Evolutionary conservation across 352 stramenopile genomes (phyloP).

Genomic region (Stramenopiles sp.): DNA sequence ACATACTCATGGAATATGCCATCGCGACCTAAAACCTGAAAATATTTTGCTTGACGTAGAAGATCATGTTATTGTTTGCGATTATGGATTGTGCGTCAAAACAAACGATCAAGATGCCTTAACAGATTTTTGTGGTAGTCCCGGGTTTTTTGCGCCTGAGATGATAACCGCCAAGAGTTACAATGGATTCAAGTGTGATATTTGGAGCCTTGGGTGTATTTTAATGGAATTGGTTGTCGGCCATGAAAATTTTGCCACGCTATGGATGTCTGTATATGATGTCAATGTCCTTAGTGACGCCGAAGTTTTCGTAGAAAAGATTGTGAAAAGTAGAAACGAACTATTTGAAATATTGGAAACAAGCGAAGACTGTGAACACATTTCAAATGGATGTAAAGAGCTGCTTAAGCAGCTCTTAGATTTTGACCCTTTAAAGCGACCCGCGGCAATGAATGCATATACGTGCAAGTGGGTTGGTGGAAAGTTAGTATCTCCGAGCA

Average conservation of each 20-base stretch:
- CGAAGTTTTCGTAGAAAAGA: not conserved
- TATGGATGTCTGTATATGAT: constrained; percentile 8
- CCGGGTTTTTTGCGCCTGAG: constrained; percentile 3
- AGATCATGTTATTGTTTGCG: not conserved
- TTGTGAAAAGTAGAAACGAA: not conserved
- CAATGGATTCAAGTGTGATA: not conserved
- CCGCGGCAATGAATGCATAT: not conserved
- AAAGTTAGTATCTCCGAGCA: not conserved
- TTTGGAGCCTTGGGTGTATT: not conserved
- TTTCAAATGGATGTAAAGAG: not conserved
- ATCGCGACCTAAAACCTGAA: constrained; percentile 9
- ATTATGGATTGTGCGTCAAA: not conserved
- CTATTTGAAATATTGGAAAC: not conserved
- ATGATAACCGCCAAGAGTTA: constrained; percentile 1
- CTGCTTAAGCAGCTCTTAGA: not conserved
- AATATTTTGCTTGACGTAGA: not conserved
- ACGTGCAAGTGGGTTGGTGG: not conserved
- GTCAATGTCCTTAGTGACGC: not conserved
- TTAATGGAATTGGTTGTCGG: constrained; percentile 4
- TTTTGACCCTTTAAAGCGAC: not conserved
- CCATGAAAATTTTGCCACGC: not conserved
- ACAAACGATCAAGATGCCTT: not conserved
- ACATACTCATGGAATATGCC: not conserved
- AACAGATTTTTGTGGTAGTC: not conserved
- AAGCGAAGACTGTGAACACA: not conserved